Evolutionary conservation across 495 filamentous ascomycete species (phyloP).

Genomic region (Neurospora sp.): DNA sequence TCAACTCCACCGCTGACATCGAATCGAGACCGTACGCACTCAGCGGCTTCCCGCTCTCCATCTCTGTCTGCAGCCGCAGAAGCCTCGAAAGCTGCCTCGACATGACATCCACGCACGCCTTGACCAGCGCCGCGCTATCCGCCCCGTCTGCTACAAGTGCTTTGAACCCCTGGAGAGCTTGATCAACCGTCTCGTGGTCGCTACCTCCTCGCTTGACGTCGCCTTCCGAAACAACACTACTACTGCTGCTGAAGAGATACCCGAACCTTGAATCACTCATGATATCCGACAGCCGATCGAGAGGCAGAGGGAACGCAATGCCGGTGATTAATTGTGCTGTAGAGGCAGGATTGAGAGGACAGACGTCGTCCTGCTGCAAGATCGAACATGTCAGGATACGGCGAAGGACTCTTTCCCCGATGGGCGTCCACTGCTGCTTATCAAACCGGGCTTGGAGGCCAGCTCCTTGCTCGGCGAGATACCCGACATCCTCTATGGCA

Average conservation of each 20-base stretch:
- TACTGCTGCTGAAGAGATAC: not conserved
- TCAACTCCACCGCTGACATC: slow-evolving; percentile 4
- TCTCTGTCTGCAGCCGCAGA: slow-evolving; percentile 3
- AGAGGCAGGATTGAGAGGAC: not conserved
- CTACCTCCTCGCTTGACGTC: not conserved
- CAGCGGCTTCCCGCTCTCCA: slow-evolving; percentile 7
- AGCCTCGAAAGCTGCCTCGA: slow-evolving; percentile 1
- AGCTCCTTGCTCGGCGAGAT: slow-evolving; percentile 14
- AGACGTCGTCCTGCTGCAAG: slow-evolving; percentile 15
- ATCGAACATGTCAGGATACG: slow-evolving; percentile 24
- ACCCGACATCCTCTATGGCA: slow-evolving; percentile 19
- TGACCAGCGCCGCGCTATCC: not conserved
- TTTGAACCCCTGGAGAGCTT: slow-evolving; percentile 2
- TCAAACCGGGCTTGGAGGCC: slow-evolving; percentile 8
- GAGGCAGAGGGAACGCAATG: slow-evolving; percentile 10
- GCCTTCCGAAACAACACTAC: not conserved
- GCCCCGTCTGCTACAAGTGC: slow-evolving; percentile 1
- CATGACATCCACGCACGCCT: not conserved
- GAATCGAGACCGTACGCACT: slow-evolving; percentile 11
- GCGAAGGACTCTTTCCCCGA: slow-evolving; percentile 23
- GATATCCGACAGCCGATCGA: not conserved
- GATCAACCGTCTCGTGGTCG: not conserved
- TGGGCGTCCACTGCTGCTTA: slow-evolving; percentile 16
- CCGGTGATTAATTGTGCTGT: slow-evolving; percentile 20
- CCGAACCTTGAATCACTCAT: not conserved